Percentiles rank a stretch among this genome's conserved stretches.
These are phyloP conservation scores for Picocystis sp. DNA, from an alignment of 163 green algal genomes.

Conservation along the genomic window DNA sequence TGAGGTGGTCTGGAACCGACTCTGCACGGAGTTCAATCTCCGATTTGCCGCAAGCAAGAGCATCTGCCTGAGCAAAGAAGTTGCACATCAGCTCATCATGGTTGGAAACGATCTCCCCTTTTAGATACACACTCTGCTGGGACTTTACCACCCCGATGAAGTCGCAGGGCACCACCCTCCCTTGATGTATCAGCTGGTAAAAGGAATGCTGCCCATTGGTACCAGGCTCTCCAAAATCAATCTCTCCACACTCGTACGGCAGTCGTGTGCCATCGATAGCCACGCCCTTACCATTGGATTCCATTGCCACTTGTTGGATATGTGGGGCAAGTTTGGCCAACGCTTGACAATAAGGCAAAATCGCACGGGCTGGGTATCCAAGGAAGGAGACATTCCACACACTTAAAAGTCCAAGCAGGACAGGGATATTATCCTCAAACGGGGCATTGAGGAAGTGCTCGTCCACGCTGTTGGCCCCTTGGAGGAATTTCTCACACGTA, in stretches of 20 bases:
- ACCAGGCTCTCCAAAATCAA: conserved; percentile 97
- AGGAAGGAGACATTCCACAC: conserved; percentile 98
- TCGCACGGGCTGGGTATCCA: conserved; percentile 66
- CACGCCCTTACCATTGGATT: conserved; percentile 97
- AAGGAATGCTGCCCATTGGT: conserved; percentile 90
- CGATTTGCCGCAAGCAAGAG: conserved; percentile 87
- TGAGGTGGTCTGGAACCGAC: conserved; percentile 75
- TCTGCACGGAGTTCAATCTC: conserved; percentile 65
- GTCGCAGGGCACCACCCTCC: conserved; percentile 70
- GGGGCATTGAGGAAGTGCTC: conserved; percentile 37
- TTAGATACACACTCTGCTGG: conserved; percentile 91
- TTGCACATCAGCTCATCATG: conserved; percentile 99
- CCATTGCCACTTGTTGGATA: conserved; percentile 98
- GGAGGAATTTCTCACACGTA: conserved; percentile 52
- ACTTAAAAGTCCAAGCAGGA: conserved; percentile 76
- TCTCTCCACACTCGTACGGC: conserved; percentile 72
- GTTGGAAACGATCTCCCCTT: conserved; percentile 92
- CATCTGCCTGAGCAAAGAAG: conserved; percentile 98
- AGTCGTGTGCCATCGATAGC: conserved; percentile 68
- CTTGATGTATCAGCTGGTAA: conserved; percentile 69
- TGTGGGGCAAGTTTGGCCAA: conserved; percentile 92
- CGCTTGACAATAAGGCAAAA: conserved; percentile 94
- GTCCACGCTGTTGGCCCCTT: conserved; percentile 39
- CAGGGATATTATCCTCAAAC: conserved; percentile 83
- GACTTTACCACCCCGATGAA: conserved; percentile 92